phyloP scores from a whole-genome alignment of 176 grass and related monocot species.

The Cymbopogon citratus region DNA sequence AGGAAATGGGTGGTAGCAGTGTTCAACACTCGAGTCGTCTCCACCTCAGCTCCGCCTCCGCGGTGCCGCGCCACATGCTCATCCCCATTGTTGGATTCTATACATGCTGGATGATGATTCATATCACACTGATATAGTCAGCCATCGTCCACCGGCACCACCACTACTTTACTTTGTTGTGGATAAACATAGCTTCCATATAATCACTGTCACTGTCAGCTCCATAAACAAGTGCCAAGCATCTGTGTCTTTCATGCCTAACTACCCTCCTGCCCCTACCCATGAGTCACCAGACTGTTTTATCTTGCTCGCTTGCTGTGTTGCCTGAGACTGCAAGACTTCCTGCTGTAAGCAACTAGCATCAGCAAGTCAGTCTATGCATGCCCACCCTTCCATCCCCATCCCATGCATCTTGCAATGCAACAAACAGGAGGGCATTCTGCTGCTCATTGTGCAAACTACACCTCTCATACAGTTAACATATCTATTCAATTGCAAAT shows the following conservation, averaged over 20 bases:
- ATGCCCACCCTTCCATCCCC: neutral
- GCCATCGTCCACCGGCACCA: neutral
- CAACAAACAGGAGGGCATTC: too few relatives aligned
- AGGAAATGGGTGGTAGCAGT: neutral
- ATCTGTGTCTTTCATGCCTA: neutral
- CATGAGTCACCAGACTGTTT: neutral
- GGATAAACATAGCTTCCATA: neutral
- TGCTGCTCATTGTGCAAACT: neutral
- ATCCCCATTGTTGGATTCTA: neutral
- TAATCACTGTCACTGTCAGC: slow-evolving; percentile 3
- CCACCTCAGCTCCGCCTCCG: neutral
- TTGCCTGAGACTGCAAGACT: neutral
- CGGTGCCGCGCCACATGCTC: neutral
- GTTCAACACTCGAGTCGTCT: neutral
- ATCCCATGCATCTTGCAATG: neutral
- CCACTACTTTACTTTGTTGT: neutral
- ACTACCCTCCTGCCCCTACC: neutral
- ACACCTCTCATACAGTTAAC: neutral
- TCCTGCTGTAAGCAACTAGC: neutral
- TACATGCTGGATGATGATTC: neutral
- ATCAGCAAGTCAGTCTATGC: neutral
- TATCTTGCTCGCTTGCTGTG: neutral
- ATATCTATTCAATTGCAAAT: neutral
- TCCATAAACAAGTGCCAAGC: neutral
- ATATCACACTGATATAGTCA: neutral